These are phyloP conservation scores for Apophysomyces ossiformis DNA, from an alignment of 371 early-diverging fungal species.

Conservation along the genomic window DNA sequence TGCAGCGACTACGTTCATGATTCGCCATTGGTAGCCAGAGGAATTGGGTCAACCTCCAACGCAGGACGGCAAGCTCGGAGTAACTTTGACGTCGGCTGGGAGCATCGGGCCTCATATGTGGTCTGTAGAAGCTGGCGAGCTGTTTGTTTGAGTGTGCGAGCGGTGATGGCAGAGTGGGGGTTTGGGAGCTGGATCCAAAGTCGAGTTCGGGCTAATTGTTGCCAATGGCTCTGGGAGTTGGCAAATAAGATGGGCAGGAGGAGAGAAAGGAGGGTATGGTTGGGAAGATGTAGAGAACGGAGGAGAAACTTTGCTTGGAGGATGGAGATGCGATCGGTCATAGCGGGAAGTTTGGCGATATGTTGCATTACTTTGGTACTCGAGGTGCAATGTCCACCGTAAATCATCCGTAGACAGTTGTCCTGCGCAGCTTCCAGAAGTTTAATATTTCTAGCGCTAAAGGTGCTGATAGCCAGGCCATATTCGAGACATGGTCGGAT, in stretches of 20 bases:
- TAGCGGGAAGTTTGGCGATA: constrained; percentile 17
- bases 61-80: too few relatives aligned
- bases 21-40: too few relatives aligned
- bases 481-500: constrained; percentile 14
- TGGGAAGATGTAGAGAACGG: constrained; percentile 7
- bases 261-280: constrained; percentile 10
- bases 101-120: too few relatives aligned
- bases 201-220: too few relatives aligned
- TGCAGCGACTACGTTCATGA: too few relatives aligned
- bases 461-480: constrained; percentile 1
- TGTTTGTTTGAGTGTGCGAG: not conserved
- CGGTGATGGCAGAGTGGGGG: not conserved
- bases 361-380: constrained; percentile 27
- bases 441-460: not conserved
- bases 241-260: too few relatives aligned
- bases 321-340: constrained; percentile 9
- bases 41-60: too few relatives aligned
- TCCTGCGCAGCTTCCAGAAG: constrained; percentile 14
- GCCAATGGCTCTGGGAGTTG: too few relatives aligned
- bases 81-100: too few relatives aligned
- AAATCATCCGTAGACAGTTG: constrained; percentile 18
- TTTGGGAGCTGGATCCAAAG: too few relatives aligned
- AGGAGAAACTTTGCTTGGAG: constrained; percentile 13
- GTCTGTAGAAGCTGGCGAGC: not conserved
- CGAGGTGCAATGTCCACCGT: not conserved